Evolutionary conservation across 306 rosid species (phyloP).

Genomic region (Aeschynomene evenia): DNA sequence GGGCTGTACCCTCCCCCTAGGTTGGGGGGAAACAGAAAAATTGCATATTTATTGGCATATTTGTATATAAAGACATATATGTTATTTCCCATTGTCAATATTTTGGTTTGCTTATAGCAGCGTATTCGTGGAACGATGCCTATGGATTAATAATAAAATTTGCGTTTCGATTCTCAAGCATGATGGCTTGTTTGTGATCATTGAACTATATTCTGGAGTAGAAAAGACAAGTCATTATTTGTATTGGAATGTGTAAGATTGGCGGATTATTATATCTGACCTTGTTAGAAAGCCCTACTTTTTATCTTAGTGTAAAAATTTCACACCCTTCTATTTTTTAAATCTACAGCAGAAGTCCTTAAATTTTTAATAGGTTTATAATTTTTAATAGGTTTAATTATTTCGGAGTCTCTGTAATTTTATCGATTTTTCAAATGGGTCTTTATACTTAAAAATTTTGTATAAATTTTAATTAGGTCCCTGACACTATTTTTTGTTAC

Average conservation of each 20-base stretch:
- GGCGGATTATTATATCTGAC: background rate
- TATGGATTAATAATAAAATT: background rate
- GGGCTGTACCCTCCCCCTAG: background rate
- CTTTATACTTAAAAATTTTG: no score
- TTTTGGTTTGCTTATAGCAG: background rate
- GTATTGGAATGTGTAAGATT: background rate
- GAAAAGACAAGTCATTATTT: background rate
- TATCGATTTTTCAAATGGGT: no score
- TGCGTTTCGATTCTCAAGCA: constrained; percentile 7
- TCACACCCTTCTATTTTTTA: no score
- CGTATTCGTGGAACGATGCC: background rate
- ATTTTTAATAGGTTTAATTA: no score
- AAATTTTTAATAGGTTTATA: no score
- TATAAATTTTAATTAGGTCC: no score
- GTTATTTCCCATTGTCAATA: background rate
- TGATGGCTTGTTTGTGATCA: background rate
- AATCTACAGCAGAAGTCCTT: no score
- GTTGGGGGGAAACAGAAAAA: background rate
- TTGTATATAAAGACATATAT: constrained; percentile 3
- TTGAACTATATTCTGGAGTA: background rate
- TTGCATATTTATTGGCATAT: constrained; percentile 18
- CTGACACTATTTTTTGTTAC: no score
- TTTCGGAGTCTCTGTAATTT: no score
- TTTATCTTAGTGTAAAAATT: background rate
- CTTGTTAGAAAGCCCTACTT: background rate